These are phyloP conservation scores for Curvularia spicifera DNA, from an alignment of 2,329 filamentous ascomycete species.

Conservation along the genomic window DNA sequence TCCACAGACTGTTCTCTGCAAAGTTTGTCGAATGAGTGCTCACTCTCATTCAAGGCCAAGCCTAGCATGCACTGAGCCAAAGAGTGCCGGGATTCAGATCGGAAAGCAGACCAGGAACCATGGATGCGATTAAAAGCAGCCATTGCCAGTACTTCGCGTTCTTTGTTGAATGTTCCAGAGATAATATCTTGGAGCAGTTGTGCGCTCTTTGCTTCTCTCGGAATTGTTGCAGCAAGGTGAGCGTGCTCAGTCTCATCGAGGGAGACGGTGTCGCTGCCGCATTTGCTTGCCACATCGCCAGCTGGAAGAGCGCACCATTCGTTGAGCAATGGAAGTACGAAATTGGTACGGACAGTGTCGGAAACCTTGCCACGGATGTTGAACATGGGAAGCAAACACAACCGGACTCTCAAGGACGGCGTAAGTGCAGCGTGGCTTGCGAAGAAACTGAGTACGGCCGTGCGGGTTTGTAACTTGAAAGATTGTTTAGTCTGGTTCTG, in stretches of 20 bases:
- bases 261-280: slow-evolving; percentile 57
- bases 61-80: slow-evolving; percentile 69
- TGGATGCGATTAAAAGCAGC: slow-evolving; percentile 73
- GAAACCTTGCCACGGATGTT: slow-evolving; percentile 75
- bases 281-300: slow-evolving; percentile 59
- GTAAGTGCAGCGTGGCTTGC: slow-evolving; percentile 73
- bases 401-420: slow-evolving; percentile 72
- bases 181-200: slow-evolving; percentile 61
- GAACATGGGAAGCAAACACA: slow-evolving; percentile 72
- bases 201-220: slow-evolving; percentile 65
- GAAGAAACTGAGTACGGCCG: slow-evolving; percentile 73
- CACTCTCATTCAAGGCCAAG: slow-evolving; percentile 58
- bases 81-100: slow-evolving; percentile 65
- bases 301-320: slow-evolving; percentile 68
- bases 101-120: slow-evolving; percentile 75
- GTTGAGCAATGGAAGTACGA: slow-evolving; percentile 76
- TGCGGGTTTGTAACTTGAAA: slow-evolving; percentile 67
- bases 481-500: slow-evolving; percentile 31
- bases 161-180: slow-evolving; percentile 51
- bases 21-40: slow-evolving; percentile 47
- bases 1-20: slow-evolving; percentile 66
- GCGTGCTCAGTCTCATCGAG: slow-evolving; percentile 59
- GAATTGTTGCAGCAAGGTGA: slow-evolving; percentile 60
- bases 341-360: slow-evolving; percentile 72
- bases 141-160: slow-evolving; percentile 63